Base-by-base conservation (phyloP, 202 grass and related monocot genomes). In the Carex arenaria region DNA sequence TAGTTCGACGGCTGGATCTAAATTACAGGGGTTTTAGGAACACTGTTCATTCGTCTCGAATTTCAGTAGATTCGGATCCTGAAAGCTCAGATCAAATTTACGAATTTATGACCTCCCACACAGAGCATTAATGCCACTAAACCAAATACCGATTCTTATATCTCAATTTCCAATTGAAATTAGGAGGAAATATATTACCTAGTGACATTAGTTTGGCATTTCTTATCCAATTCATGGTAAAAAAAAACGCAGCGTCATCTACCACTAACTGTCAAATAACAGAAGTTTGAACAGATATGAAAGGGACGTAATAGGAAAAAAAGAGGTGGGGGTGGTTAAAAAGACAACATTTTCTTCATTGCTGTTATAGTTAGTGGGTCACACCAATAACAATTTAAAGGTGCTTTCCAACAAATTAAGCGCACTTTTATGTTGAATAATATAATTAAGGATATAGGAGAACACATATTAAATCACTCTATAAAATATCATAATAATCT, bases 201-300 rank as follows among this genome's bases (percentile, higher is more conserved):
- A 47, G 43, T 47, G 9, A 2, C 43, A 1, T 47, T 42, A 26
- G 26, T 26, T 26, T 26, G 6, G 40, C 10, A 47, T 47, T 47
- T 47, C 1, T 20, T 61, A 61, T 61, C 7, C 59, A 67, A 14
- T 17, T 12, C 4, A 67, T 67, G 30, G 13, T 67, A 67, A 34
- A 34, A 26, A 34, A 34, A 3, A 34, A 74, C 53, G 15, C 19
- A 72, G 11, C 20, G 45, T 30, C 20, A 30, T 30, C 49, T 74
- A 74, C 71, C 22, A 74, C 52, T 74, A 54, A 74, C 71, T 26
- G 71, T 74, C 47, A 54, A 54, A 74, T 74, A 74, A 74, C 71
- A 54, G 47, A 53, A 74, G 23, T 74, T 74, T 8, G 45, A 0
- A 52, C 47, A 54, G 2, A 74, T 17, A 31, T 74, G 71, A 74